These are phyloP conservation scores for Dipodascopsis tothii DNA, from an alignment of 805 yeast species.

Conservation along the genomic window DNA sequence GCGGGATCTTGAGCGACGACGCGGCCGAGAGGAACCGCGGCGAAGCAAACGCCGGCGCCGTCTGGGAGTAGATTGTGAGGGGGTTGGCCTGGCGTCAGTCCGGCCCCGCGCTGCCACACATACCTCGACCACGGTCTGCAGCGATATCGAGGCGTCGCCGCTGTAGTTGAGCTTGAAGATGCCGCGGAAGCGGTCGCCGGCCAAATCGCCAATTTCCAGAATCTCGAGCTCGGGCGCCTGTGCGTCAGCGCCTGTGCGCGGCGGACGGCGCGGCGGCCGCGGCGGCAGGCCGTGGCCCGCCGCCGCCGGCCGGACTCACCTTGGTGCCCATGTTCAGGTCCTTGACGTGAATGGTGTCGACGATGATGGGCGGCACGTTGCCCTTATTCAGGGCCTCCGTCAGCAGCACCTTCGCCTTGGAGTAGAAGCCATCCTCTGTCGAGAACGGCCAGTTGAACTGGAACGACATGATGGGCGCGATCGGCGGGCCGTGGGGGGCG, in stretches of 20 bases:
- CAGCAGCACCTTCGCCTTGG: slow-evolving; percentile 56
- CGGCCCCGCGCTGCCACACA: background rate
- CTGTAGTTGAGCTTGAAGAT: slow-evolving; percentile 68
- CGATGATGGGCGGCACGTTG: slow-evolving; percentile 57
- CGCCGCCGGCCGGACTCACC: slow-evolving; percentile 24
- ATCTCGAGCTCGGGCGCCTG: slow-evolving; percentile 64
- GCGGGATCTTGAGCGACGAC: slow-evolving; percentile 67
- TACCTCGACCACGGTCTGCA: slow-evolving; percentile 56
- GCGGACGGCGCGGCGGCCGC: too few species aligned
- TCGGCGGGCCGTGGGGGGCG: too few species aligned
- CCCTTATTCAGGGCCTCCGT: slow-evolving; percentile 71
- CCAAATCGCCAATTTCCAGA: slow-evolving; percentile 75
- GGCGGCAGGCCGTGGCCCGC: too few species aligned
- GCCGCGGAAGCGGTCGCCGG: slow-evolving; percentile 67
- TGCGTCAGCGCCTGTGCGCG: background rate
- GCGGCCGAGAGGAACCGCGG: slow-evolving; percentile 62
- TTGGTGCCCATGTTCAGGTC: slow-evolving; percentile 66
- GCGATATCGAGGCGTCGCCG: slow-evolving; percentile 68
- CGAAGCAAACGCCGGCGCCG: slow-evolving; percentile 46
- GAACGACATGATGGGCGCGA: slow-evolving; percentile 67
- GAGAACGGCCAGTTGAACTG: slow-evolving; percentile 70
- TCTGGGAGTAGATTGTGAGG: slow-evolving; percentile 50
- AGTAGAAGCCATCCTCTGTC: slow-evolving; percentile 54
- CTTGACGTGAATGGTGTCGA: slow-evolving; percentile 58
- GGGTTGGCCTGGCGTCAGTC: slow-evolving; percentile 59